A percentile compares a stretch with the other conserved stretches of the same genome.
These are phyloP conservation scores for Microstegium vimineum DNA, from an alignment of 176 grass and related monocot genomes.

Conservation along the genomic window DNA sequence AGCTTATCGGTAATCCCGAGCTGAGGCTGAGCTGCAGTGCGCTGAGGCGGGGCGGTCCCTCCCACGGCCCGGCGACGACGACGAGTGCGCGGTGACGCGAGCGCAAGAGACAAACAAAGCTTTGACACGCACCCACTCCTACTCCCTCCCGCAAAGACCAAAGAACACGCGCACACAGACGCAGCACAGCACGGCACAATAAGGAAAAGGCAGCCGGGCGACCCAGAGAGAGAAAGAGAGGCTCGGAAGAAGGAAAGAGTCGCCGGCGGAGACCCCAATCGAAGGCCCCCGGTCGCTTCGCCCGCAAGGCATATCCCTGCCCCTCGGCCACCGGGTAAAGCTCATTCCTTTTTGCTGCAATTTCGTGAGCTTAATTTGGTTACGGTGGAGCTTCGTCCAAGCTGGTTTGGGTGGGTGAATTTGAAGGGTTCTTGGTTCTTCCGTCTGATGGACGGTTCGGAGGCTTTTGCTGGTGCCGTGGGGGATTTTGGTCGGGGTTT, in stretches of 20 bases:
- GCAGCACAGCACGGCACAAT: neutral
- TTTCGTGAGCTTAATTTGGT: neutral
- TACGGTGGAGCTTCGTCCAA: neutral
- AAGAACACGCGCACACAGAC: conserved; percentile 21
- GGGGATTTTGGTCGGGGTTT: neutral
- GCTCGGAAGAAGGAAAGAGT: neutral
- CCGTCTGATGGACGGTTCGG: neutral
- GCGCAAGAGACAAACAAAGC: neutral
- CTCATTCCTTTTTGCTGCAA: neutral
- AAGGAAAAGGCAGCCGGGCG: neutral
- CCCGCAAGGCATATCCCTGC: neutral
- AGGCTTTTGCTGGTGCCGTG: neutral
- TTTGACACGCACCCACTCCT: conserved; percentile 14
- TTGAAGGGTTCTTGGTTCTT: neutral
- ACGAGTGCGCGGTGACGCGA: conserved; percentile 34
- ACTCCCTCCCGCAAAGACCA: neutral
- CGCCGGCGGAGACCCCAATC: neutral
- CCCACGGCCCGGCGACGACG: neutral
- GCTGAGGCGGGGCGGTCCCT: neutral
- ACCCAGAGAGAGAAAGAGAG: neutral
- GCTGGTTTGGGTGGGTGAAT: neutral
- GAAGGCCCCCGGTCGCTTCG: conserved; percentile 13
- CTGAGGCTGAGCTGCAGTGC: neutral
- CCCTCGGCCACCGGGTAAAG: conserved; percentile 2
- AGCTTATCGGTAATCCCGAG: conserved; percentile 29